These are phyloP conservation scores for Lipomyces orientalis DNA, from an alignment of 805 yeast species.

Conservation along the genomic window DNA sequence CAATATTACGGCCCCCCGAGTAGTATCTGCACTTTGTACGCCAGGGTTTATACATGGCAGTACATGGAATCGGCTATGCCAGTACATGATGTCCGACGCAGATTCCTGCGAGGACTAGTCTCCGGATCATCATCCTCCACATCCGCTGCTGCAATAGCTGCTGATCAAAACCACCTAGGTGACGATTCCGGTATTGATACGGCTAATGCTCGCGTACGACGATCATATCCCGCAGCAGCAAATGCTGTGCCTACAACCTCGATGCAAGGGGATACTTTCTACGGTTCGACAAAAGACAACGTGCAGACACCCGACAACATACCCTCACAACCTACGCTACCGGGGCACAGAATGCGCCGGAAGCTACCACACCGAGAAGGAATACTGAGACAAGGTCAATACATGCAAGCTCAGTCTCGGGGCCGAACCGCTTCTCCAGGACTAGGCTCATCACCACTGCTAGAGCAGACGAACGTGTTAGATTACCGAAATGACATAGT, in stretches of 20 bases:
- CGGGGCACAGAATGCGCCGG: slow-evolving; percentile 5
- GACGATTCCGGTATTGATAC: slow-evolving; percentile 18
- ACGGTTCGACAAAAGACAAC: slow-evolving; percentile 2
- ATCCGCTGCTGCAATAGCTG: slow-evolving; percentile 11
- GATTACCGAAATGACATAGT: slow-evolving; percentile 26
- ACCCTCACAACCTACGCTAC: background rate
- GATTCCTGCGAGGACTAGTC: slow-evolving; percentile 27
- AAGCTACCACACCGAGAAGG: slow-evolving; percentile 6
- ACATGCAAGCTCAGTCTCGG: slow-evolving; percentile 5
- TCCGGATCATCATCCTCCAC: slow-evolving; percentile 8
- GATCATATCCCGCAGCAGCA: slow-evolving; percentile 2
- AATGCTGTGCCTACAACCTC: slow-evolving; percentile 2
- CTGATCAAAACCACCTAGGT: slow-evolving; percentile 5
- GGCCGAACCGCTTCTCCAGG: slow-evolving; percentile 4
- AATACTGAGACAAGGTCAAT: slow-evolving; percentile 2
- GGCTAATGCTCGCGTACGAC: slow-evolving; percentile 22
- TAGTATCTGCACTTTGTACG: background rate
- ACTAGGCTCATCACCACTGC: background rate
- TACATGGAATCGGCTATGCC: slow-evolving; percentile 20
- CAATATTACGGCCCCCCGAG: background rate
- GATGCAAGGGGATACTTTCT: slow-evolving; percentile 11
- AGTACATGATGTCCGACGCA: slow-evolving; percentile 26
- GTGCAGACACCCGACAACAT: slow-evolving; percentile 1
- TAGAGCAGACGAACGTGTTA: slow-evolving; percentile 10
- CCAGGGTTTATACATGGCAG: background rate